These are phyloP conservation scores for Plantago coronopus DNA, from an alignment of 305 asterid genomes.

Conservation along the genomic window DNA sequence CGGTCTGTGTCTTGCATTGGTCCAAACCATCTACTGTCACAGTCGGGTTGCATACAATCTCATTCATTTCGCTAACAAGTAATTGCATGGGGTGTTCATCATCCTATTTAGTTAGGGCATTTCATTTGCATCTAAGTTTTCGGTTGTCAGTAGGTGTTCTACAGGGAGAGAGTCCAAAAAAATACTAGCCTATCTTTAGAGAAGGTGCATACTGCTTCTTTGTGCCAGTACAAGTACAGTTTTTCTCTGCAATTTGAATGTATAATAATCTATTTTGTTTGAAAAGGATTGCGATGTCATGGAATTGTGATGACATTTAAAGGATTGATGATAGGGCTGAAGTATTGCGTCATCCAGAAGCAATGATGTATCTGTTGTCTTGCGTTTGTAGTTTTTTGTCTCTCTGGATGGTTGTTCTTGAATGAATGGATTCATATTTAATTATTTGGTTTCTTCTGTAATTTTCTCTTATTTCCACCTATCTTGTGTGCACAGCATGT, in stretches of 20 bases:
- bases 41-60: conserved; percentile 42
- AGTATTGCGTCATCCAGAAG: conserved; percentile 31
- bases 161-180: conserved; percentile 22
- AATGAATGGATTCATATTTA: conserved; percentile 10
- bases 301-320: conserved; percentile 41
- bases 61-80: conserved; percentile 42
- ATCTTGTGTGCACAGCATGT: too few relatives aligned
- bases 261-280: conserved; percentile 27
- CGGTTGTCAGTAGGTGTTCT: conserved; percentile 37
- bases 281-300: conserved; percentile 35
- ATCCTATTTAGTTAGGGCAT: conserved; percentile 34
- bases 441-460: conserved; percentile 4
- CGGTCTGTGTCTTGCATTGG: conserved; percentile 51
- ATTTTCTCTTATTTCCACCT: neutral
- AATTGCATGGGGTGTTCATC: conserved; percentile 30
- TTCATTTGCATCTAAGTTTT: conserved; percentile 42
- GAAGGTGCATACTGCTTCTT: conserved; percentile 33
- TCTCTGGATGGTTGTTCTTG: conserved; percentile 15
- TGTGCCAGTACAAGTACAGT: conserved; percentile 28
- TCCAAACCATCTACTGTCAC: conserved; percentile 36
- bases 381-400: conserved; percentile 29
- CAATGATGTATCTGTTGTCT: conserved; percentile 33
- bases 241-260: conserved; percentile 33
- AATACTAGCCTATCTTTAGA: conserved; percentile 28
- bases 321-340: conserved; percentile 33